A percentile compares a stretch with the other conserved stretches of the same genome.
Evolutionary conservation across 78 protist species (phyloP).

Genomic region (Dictyostelium capitatum): DNA sequence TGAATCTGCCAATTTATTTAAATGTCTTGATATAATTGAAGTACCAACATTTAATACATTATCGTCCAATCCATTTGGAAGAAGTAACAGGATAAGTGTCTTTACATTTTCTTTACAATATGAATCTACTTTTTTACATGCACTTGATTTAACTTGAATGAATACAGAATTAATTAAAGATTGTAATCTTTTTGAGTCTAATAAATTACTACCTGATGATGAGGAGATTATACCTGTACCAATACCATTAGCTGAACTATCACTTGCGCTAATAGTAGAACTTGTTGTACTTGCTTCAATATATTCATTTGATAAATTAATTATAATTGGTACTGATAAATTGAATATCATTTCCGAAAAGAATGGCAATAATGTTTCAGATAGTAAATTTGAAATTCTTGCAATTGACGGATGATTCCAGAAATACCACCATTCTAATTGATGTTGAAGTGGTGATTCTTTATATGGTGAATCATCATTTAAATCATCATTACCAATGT

Average conservation of each 20-base stretch:
- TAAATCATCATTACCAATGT: background rate
- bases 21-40: constrained; percentile 25
- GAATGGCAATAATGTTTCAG: constrained; percentile 62
- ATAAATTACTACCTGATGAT: background rate
- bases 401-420: constrained; percentile 74
- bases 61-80: constrained; percentile 56
- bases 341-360: constrained; percentile 71
- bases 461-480: background rate
- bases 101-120: constrained; percentile 52
- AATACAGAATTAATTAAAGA: background rate
- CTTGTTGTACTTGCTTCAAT: background rate
- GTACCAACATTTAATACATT: constrained; percentile 43
- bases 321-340: constrained; percentile 38
- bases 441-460: constrained; percentile 43
- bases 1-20: background rate
- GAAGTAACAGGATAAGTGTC: background rate
- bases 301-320: constrained; percentile 29
- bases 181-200: constrained; percentile 36
- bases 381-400: constrained; percentile 44
- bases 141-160: background rate
- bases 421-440: constrained; percentile 75
- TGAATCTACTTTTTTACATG: constrained; percentile 7
- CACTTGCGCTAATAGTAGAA: background rate
- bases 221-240: no score
- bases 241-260: background rate